Base-by-base conservation (phyloP, 345 rosid genomes). In the Citropsis articulata region DNA sequence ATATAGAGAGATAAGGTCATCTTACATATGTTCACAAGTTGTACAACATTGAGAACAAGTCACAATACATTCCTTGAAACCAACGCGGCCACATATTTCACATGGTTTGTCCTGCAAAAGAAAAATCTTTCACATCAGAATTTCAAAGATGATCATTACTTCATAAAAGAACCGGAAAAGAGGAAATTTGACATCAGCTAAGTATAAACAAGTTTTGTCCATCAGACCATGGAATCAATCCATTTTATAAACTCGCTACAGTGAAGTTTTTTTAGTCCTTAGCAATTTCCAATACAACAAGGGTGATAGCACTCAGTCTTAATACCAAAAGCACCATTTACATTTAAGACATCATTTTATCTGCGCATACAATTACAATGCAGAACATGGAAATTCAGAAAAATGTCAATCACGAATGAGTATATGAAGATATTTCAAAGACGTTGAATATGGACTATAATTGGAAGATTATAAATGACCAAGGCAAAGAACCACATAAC, bases 1-100 rank as follows among this genome's bases (percentile, higher is more conserved):
- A 67, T 21, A 56, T 53, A 81, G 77, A 61, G 62, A 22, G 56
- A 67, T 0, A 24, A 28, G 60, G 45, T 31, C 68, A 75, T 78
- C 91, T 85, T 88, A 92, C 97, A 81, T 5, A 77, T 90, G 92
- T 64, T 84, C 83, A 63, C 75, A 62, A 48, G 84, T 73, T 63
- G 42, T 72, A 69, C 72, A 24, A 77, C 94, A 89, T 66, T 79
- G 73, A 21, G 81, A 78, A 84, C 94, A 90, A 63, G 87, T 80
- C 31, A 38, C 69, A 66, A 87, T 71, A 7, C 72, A 12, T 19
- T 82, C 81, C 62, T 61, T 73, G 65, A 24, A 73, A 68, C 86
- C 91, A 83, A 72, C 61, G 72, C 18, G 24, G 75, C 92, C 95
- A 70, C 93, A 88, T 61, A 67, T 81, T 45, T 84, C 77, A 73